Evolutionary conservation across 768 basidiomycete genomes (phyloP).

Genomic region (Russula lepida): DNA sequence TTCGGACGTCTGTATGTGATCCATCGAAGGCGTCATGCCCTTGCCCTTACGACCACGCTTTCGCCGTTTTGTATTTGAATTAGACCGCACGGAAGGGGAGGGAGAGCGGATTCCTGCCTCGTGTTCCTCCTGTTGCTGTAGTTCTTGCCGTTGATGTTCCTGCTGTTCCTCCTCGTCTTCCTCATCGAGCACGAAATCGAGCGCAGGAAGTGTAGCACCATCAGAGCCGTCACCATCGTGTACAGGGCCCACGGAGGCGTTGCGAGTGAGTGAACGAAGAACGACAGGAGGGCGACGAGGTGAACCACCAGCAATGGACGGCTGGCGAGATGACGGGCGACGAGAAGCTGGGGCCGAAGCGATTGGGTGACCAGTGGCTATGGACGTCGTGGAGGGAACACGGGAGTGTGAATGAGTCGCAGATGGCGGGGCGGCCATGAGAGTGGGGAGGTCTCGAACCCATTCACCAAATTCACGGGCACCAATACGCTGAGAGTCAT

Average conservation of each 20-base stretch:
- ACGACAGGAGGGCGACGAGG: constrained; percentile 45
- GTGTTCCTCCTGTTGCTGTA: background rate
- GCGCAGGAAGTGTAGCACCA: background rate
- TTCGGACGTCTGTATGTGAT: constrained; percentile 47
- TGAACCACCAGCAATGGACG: constrained; percentile 36
- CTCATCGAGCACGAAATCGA: constrained; percentile 24
- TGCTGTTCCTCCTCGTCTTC: constrained; percentile 39
- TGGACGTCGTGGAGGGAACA: constrained; percentile 50
- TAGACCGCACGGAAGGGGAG: constrained; percentile 23
- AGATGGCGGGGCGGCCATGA: constrained; percentile 42
- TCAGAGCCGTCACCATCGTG: constrained; percentile 20
- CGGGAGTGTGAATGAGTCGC: constrained; percentile 41
- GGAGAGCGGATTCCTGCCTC: background rate
- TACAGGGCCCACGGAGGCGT: constrained; percentile 44
- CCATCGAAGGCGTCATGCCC: constrained; percentile 34
- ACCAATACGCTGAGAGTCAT: constrained; percentile 52
- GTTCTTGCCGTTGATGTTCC: constrained; percentile 23
- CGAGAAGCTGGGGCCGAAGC: constrained; percentile 57
- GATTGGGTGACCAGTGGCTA: constrained; percentile 51
- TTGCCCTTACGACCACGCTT: constrained; percentile 86
- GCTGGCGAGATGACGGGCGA: constrained; percentile 61
- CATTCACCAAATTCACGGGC: constrained; percentile 83
- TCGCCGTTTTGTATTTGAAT: constrained; percentile 68
- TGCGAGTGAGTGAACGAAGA: constrained; percentile 49
- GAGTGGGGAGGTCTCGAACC: constrained; percentile 71